Conservation (phyloP, 106 monocot species). For the Dioscorea alata region DNA sequence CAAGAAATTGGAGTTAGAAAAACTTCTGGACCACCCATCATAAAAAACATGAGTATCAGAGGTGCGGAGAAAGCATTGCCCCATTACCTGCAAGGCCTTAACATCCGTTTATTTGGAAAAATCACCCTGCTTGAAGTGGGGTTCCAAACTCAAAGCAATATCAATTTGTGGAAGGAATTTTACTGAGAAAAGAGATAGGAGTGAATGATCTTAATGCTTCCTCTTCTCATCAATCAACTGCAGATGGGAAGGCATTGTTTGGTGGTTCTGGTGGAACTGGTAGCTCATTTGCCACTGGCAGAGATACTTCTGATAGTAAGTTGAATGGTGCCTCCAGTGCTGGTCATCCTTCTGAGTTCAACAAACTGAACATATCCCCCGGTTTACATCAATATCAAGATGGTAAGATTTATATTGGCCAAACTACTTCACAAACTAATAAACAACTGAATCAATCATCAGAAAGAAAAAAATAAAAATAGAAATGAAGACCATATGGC, state of each 20-base stretch:
- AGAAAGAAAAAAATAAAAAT: slow-evolving; percentile 18
- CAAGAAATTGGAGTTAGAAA: no score
- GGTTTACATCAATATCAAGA: slow-evolving; percentile 12
- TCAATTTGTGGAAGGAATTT: no score
- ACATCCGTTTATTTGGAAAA: slow-evolving; percentile 80
- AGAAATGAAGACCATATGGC: slow-evolving; percentile 3
- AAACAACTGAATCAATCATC: slow-evolving; percentile 17
- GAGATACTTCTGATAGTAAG: slow-evolving; percentile 18
- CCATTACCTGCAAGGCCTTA: slow-evolving; percentile 65
- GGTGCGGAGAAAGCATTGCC: slow-evolving; percentile 52
- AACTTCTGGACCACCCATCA: slow-evolving; percentile 25
- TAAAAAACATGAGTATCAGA: slow-evolving; percentile 50
- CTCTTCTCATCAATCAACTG: slow-evolving; percentile 25
- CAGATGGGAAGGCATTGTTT: slow-evolving; percentile 22
- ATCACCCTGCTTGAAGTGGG: slow-evolving; percentile 70
- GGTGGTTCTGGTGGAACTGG: slow-evolving; percentile 20
- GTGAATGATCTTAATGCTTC: no score
- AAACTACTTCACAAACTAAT: slow-evolving; percentile 17
- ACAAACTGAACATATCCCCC: slow-evolving; percentile 18
- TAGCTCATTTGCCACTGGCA: slow-evolving; percentile 7
- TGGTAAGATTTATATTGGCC: slow-evolving; percentile 6
- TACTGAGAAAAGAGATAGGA: no score
- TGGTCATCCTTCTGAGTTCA: slow-evolving; percentile 10
- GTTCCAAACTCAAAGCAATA: no score
- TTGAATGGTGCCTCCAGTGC: slow-evolving; percentile 5